phyloP scores from a whole-genome alignment of 306 rosid species.

The Nissolia schottii region DNA sequence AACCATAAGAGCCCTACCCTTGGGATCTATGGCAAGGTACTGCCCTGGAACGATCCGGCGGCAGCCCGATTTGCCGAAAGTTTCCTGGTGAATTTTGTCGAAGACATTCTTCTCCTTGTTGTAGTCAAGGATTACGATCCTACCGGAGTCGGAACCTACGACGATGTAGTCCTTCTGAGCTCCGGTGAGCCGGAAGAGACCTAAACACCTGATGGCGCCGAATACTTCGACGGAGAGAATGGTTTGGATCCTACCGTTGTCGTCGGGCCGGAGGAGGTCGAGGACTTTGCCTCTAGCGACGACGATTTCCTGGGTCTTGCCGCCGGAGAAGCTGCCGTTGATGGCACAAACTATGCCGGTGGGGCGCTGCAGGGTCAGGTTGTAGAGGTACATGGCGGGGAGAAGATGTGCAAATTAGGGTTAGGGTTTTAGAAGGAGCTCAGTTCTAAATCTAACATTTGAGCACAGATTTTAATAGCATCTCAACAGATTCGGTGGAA shows the following conservation, averaged over 20 bases:
- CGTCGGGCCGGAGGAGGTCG: constrained; percentile 95
- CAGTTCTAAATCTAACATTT: background rate
- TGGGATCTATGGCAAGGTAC: constrained; percentile 83
- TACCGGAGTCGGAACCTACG: constrained; percentile 89
- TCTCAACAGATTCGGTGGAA: constrained; percentile 94
- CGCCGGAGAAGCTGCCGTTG: constrained; percentile 96
- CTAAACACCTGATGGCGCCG: constrained; percentile 77
- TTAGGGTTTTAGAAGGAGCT: constrained; percentile 14
- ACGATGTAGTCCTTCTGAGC: constrained; percentile 85
- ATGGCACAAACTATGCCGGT: constrained; percentile 91
- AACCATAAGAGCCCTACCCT: constrained; percentile 93
- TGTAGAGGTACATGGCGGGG: constrained; percentile 80
- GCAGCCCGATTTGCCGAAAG: constrained; percentile 91
- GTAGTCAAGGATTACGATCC: constrained; percentile 86
- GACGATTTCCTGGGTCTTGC: constrained; percentile 81
- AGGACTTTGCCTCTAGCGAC: constrained; percentile 91
- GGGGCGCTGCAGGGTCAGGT: constrained; percentile 85
- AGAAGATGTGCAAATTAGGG: background rate
- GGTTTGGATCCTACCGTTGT: constrained; percentile 86
- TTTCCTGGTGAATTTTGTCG: constrained; percentile 88
- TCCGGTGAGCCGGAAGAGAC: constrained; percentile 86
- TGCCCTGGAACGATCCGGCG: constrained; percentile 93
- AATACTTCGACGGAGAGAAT: constrained; percentile 89
- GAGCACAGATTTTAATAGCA: constrained; percentile 96
- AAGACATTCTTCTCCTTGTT: constrained; percentile 83